phyloP scores from a whole-genome alignment of 2,329 filamentous ascomycete genomes.

The Immersiporthe knoxdaviesiana region DNA sequence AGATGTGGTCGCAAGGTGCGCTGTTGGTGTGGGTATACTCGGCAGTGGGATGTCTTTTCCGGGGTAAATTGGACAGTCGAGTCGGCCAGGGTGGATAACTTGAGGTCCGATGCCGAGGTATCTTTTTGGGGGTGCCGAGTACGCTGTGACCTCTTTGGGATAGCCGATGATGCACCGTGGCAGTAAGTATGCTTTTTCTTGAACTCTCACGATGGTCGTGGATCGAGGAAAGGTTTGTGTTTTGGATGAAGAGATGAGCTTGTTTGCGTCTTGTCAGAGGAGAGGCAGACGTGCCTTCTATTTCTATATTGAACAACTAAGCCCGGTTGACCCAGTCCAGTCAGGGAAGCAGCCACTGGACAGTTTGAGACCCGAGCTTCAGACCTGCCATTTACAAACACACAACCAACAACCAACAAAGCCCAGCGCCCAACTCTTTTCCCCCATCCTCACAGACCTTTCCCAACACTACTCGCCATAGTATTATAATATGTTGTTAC shows the following conservation, averaged over 20 bases:
- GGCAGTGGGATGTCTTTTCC: conserved; percentile 19
- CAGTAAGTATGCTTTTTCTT: background rate
- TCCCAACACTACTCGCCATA: background rate
- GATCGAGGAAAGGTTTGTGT: background rate
- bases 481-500: no score
- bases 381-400: conserved; percentile 1
- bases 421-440: background rate
- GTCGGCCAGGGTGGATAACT: conserved; percentile 7
- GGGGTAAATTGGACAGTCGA: conserved; percentile 5
- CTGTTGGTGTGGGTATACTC: conserved; percentile 19
- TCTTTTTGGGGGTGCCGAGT: conserved; percentile 6
- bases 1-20: background rate
- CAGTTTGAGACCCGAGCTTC: background rate
- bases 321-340: background rate
- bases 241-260: background rate
- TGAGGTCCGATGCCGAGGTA: conserved; percentile 28
- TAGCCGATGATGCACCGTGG: background rate
- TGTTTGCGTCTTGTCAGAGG: background rate
- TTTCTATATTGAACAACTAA: background rate
- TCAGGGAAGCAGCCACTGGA: background rate
- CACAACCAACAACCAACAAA: background rate
- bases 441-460: conserved; percentile 4
- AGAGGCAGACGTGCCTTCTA: background rate
- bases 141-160: conserved; percentile 8
- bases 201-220: background rate